Conservation (phyloP, 2,329 filamentous ascomycete genomes). For the Colletotrichum sansevieriae region DNA sequence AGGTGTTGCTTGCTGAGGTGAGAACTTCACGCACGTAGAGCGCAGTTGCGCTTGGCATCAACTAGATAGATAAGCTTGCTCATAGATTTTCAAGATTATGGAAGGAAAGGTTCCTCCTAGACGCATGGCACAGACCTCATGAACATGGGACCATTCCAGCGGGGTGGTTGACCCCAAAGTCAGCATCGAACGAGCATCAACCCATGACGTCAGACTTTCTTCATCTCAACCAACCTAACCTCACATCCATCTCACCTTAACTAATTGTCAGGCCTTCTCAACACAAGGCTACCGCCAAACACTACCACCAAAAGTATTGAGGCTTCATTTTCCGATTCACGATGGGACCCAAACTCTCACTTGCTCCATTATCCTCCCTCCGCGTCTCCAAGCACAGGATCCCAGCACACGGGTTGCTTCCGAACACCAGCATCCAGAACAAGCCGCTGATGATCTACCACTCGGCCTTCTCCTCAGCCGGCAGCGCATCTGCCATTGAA, state of each 20-base stretch:
- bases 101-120: too few species aligned
- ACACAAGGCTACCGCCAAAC: too few species aligned
- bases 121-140: too few species aligned
- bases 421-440: constrained; percentile 74
- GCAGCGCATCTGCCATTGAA: constrained; percentile 65
- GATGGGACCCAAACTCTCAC: constrained; percentile 9
- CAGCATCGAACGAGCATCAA: too few species aligned
- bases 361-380: constrained; percentile 60
- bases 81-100: background rate
- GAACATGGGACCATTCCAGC: too few species aligned
- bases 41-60: too few species aligned
- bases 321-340: background rate
- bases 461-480: constrained; percentile 61
- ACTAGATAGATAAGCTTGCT: too few species aligned
- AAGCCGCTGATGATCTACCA: constrained; percentile 78
- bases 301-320: background rate
- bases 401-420: constrained; percentile 66
- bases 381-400: constrained; percentile 71
- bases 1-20: background rate
- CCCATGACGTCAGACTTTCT: constrained; percentile 14
- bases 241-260: too few species aligned
- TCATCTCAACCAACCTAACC: background rate
- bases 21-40: background rate
- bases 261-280: too few species aligned
- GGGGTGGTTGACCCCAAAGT: too few species aligned